Evolutionary conservation across 1,284 basidiomycete genomes (phyloP).

Genomic region (Takashimella koratensis): DNA sequence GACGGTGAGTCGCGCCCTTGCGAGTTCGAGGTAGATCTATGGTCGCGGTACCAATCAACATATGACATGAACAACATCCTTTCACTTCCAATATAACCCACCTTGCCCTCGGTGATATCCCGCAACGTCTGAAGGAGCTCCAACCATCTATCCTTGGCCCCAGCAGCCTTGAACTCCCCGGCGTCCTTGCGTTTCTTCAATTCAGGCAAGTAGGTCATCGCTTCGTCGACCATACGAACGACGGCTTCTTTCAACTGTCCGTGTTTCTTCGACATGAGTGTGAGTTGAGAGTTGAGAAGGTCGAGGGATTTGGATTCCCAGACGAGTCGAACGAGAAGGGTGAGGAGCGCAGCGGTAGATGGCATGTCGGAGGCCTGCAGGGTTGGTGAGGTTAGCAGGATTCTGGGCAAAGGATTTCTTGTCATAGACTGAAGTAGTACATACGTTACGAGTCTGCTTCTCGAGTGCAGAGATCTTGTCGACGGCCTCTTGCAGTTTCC

Average conservation of each 20-base stretch:
- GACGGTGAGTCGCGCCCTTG: conserved; percentile 87
- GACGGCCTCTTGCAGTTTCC: conserved; percentile 75
- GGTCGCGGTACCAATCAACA: background rate
- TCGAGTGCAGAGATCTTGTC: conserved; percentile 87
- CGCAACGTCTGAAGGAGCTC: conserved; percentile 84
- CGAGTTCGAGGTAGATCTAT: conserved; percentile 96
- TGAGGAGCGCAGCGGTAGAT: conserved; percentile 83
- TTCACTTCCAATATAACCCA: conserved; percentile 40
- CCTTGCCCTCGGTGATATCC: conserved; percentile 94
- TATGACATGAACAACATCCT: background rate
- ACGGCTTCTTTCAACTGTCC: conserved; percentile 91
- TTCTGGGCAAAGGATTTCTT: too few relatives aligned
- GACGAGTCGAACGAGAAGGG: conserved; percentile 65
- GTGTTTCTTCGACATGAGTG: conserved; percentile 86
- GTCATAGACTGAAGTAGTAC: too few relatives aligned
- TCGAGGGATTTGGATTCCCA: conserved; percentile 63
- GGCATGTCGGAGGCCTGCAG: conserved; percentile 81
- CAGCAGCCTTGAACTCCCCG: conserved; percentile 40
- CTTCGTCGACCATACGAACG: conserved; percentile 83
- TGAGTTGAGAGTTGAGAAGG: conserved; percentile 69
- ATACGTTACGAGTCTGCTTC: conserved; percentile 93
- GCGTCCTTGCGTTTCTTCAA: conserved; percentile 51
- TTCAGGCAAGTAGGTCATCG: conserved; percentile 73
- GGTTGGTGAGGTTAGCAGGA: conserved; percentile 23
- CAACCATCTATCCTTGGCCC: conserved; percentile 73